A percentile compares a stretch with the other conserved stretches of the same genome.
These are phyloP conservation scores for Penicillium sp. DNA, from an alignment of 2,329 filamentous ascomycete genomes.

Conservation along the genomic window DNA sequence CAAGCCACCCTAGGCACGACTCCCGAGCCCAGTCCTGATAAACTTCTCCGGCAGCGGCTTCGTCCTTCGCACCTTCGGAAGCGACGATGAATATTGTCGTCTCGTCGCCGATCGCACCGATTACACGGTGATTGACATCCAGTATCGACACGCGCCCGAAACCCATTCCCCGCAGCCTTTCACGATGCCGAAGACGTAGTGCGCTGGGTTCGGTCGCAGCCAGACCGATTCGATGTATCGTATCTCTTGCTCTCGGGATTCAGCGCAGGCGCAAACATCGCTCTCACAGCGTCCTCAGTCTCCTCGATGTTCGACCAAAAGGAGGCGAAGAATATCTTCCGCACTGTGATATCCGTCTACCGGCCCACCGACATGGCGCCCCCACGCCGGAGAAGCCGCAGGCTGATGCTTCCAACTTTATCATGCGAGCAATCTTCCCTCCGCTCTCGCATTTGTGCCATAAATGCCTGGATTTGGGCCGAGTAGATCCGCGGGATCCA, in stretches of 20 bases:
- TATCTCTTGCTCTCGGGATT: conserved; percentile 40
- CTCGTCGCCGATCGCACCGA: conserved; percentile 20
- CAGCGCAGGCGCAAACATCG: conserved; percentile 43
- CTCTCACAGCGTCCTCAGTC: conserved; percentile 28
- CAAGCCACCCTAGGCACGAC: conserved; percentile 5
- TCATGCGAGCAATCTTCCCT: conserved; percentile 22
- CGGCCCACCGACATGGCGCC: conserved; percentile 24
- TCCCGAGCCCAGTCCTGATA: conserved; percentile 23
- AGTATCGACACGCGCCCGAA: conserved; percentile 42
- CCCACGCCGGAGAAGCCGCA: conserved; percentile 13
- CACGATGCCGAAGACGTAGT: conserved; percentile 39
- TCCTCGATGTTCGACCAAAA: conserved; percentile 14
- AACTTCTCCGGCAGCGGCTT: conserved; percentile 35
- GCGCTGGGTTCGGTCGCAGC: conserved; percentile 31
- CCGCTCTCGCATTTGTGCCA: conserved; percentile 29
- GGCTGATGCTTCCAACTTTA: conserved; percentile 15
- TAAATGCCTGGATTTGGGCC: conserved; percentile 12
- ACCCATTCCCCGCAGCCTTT: conserved; percentile 39
- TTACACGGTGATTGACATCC: conserved; percentile 36
- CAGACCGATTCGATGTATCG: conserved; percentile 29
- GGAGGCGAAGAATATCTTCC: conserved; percentile 16
- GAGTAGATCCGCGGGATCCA: conserved; percentile 16
- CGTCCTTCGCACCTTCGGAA: conserved; percentile 28
- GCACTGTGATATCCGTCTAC: conserved; percentile 32
- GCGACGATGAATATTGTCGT: conserved; percentile 29